Evolutionary conservation across 192 early-diverging fungal genomes (phyloP).

Genomic region (Chytriomyces hyalinus): DNA sequence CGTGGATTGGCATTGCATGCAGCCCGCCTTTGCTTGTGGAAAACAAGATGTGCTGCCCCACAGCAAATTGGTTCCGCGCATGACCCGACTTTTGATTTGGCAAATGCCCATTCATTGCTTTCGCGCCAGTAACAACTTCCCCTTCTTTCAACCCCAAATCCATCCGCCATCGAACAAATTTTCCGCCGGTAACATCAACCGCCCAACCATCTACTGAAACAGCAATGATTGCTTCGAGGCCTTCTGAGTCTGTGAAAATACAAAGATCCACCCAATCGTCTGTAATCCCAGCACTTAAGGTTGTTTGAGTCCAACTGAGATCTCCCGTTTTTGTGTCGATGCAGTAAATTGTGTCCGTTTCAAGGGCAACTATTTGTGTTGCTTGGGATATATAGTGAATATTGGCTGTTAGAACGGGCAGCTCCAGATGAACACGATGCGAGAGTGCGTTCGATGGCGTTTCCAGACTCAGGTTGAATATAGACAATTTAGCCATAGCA

Average conservation of each 20-base stretch:
- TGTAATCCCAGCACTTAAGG: constrained; percentile 14
- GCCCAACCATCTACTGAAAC: constrained; percentile 19
- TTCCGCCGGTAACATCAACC: constrained; percentile 19
- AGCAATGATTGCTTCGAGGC: constrained; percentile 8
- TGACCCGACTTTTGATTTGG: constrained; percentile 6
- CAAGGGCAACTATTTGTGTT: background rate
- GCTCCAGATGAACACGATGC: constrained; percentile 17
- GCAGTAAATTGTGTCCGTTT: constrained; percentile 19
- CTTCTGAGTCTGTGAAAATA: constrained; percentile 18
- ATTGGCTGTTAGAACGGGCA: constrained; percentile 7
- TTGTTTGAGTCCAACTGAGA: constrained; percentile 9
- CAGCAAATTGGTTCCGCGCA: constrained; percentile 16
- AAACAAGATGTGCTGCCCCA: constrained; percentile 21
- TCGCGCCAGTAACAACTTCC: background rate
- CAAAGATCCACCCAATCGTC: constrained; percentile 24
- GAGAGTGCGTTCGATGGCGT: constrained; percentile 22
- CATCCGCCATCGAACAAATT: constrained; percentile 20
- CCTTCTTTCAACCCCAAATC: constrained; percentile 16
- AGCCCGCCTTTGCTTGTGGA: constrained; percentile 11
- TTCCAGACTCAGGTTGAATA: constrained; percentile 19
- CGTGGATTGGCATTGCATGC: background rate
- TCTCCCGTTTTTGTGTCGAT: constrained; percentile 20
- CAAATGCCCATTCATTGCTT: constrained; percentile 20
- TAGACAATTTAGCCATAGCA: constrained; percentile 5
- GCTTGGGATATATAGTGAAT: background rate